Evolutionary conservation across 768 basidiomycete species (phyloP).

Genomic region (Calvatia gigantea): DNA sequence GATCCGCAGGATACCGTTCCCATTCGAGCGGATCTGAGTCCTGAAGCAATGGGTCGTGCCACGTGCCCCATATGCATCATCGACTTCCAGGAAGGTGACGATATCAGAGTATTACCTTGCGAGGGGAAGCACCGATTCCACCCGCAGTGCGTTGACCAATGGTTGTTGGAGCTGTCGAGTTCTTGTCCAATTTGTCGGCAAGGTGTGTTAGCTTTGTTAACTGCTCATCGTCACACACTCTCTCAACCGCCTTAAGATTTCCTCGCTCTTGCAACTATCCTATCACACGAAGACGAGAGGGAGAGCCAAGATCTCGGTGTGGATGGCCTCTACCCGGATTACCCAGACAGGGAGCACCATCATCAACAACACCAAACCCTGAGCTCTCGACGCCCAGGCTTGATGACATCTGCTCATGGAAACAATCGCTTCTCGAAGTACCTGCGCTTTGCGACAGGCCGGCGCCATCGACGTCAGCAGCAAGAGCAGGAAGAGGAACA

Average conservation of each 20-base stretch:
- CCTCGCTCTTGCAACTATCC: conserved; percentile 55
- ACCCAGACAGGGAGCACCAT: conserved; percentile 13
- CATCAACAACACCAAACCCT: conserved; percentile 8
- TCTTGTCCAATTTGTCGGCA: conserved; percentile 92
- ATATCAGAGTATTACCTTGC: conserved; percentile 86
- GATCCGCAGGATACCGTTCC: conserved; percentile 7
- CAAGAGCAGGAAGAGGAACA: neutral
- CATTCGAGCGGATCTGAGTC: conserved; percentile 41
- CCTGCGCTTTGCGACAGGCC: conserved; percentile 46
- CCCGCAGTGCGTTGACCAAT: conserved; percentile 86
- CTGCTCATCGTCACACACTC: neutral
- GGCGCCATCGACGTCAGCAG: conserved; percentile 22
- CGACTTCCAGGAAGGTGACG: conserved; percentile 93
- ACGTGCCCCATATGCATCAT: conserved; percentile 95
- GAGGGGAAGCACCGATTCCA: conserved; percentile 92
- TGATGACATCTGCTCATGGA: neutral
- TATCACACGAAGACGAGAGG: conserved; percentile 26
- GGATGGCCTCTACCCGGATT: neutral
- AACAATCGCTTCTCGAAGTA: conserved; percentile 50
- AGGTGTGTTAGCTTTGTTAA: conserved; percentile 43
- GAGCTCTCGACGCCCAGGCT: neutral
- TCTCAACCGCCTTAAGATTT: conserved; percentile 37
- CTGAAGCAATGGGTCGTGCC: conserved; percentile 70
- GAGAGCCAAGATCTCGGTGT: conserved; percentile 2
- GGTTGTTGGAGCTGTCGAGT: conserved; percentile 86